phyloP scores from a whole-genome alignment of 306 rosid genomes.

The Glycine latifolia region DNA sequence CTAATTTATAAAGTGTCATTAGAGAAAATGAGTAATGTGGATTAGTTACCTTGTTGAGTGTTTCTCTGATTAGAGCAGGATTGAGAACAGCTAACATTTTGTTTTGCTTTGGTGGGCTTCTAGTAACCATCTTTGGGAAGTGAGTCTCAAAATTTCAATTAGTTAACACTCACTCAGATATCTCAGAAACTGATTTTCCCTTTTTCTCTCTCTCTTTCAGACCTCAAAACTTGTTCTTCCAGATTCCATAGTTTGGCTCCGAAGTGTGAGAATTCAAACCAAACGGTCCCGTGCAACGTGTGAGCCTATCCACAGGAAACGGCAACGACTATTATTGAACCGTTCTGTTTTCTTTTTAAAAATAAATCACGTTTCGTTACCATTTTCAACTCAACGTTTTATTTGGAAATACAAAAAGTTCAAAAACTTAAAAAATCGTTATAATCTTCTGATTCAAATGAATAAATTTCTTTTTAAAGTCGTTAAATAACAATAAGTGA shows the following conservation, averaged over 20 bases:
- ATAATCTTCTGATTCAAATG: neutral
- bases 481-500: neutral
- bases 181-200: no score
- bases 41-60: constrained; percentile 72
- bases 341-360: neutral
- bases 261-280: neutral
- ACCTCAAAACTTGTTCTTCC: neutral
- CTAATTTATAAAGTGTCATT: neutral
- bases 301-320: constrained; percentile 41
- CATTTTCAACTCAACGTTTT: constrained; percentile 6
- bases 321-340: constrained; percentile 14
- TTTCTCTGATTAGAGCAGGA: constrained; percentile 80
- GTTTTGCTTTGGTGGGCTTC: constrained; percentile 84
- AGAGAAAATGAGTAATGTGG: neutral
- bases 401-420: neutral
- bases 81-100: constrained; percentile 73
- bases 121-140: constrained; percentile 75
- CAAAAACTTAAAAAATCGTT: neutral
- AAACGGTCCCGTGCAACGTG: constrained; percentile 76
- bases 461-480: neutral
- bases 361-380: neutral
- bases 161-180: neutral
- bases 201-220: neutral
- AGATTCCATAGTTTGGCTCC: neutral
- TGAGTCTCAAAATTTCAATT: constrained; percentile 1